These are phyloP conservation scores for Acanthamoeba polyphaga DNA, from an alignment of 208 protist species.

Conservation along the genomic window DNA sequence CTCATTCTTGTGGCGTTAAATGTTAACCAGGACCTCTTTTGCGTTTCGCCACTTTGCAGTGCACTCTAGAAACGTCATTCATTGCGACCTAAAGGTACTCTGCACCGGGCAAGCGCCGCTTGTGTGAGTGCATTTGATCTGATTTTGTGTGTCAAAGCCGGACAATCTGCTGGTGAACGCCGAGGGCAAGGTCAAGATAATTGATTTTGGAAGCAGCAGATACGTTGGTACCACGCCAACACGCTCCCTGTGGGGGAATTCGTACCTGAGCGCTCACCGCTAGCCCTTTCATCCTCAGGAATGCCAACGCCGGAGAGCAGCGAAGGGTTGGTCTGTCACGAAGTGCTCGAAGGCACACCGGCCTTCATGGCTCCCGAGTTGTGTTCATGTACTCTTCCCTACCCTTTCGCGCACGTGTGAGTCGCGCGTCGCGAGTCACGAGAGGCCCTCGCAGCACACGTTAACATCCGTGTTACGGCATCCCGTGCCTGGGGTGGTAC, in stretches of 20 bases:
- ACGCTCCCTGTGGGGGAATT: no score
- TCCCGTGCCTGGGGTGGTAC: neutral
- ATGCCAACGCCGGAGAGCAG: neutral
- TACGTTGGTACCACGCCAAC: neutral
- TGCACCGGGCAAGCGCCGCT: neutral
- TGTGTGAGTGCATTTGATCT: neutral
- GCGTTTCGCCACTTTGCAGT: neutral
- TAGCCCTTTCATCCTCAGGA: neutral
- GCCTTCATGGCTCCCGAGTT: conserved; percentile 60
- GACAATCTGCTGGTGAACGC: conserved; percentile 41
- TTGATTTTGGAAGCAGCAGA: conserved; percentile 58
- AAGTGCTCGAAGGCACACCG: conserved; percentile 44
- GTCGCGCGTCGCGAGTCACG: no score
- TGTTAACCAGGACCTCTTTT: neutral
- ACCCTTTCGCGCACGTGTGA: neutral
- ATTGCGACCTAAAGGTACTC: conserved; percentile 48
- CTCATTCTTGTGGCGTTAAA: neutral
- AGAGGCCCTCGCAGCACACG: no score
- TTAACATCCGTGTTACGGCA: neutral
- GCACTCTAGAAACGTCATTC: neutral
- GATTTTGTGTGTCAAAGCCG: conserved; percentile 16
- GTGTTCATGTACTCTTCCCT: neutral
- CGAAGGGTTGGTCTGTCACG: neutral
- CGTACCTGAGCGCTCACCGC: neutral
- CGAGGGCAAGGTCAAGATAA: conserved; percentile 28